phyloP scores from a whole-genome alignment of 495 filamentous ascomycete genomes.

The Trichoderma asperelloides region DNA sequence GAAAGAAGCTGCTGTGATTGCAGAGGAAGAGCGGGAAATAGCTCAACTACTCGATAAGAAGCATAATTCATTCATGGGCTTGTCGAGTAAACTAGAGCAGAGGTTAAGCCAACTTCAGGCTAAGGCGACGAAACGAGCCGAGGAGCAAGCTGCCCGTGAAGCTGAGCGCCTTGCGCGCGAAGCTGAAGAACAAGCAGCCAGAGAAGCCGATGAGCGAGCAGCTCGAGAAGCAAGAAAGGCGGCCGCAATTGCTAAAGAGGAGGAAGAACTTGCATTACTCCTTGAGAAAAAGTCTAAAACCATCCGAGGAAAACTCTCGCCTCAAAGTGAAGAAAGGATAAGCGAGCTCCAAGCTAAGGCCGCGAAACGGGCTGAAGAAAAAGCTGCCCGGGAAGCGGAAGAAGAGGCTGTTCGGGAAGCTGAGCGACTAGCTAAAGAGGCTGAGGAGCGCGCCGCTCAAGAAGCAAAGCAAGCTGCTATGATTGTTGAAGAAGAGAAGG shows the following conservation, averaged over 20 bases:
- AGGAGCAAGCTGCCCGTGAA: constrained; percentile 17
- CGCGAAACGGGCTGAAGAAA: background rate
- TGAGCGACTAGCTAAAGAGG: background rate
- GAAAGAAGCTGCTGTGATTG: constrained; percentile 19
- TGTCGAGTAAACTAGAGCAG: constrained; percentile 23
- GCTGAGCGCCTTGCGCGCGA: background rate
- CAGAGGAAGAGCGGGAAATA: constrained; percentile 25
- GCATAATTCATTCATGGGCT: constrained; percentile 17
- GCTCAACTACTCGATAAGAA: constrained; percentile 20
- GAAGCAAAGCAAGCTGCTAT: constrained; percentile 4
- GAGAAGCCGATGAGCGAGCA: constrained; percentile 12
- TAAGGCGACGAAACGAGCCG: constrained; percentile 21
- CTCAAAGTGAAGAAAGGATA: background rate
- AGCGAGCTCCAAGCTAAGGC: background rate
- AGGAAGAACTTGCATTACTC: constrained; percentile 11
- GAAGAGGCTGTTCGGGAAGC: constrained; percentile 13
- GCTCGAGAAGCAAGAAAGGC: constrained; percentile 8
- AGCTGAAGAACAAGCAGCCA: constrained; percentile 1
- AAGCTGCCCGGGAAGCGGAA: constrained; percentile 16
- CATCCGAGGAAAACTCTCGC: background rate
- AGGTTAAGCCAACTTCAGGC: constrained; percentile 29
- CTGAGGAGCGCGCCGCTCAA: background rate
- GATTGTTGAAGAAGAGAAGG: background rate
- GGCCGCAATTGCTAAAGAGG: constrained; percentile 18
- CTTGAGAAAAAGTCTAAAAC: background rate